A percentile compares a stretch with the other conserved stretches of the same genome.
phyloP scores from a whole-genome alignment of 768 basidiomycete species.

The Leccinum pellstonianum region DNA sequence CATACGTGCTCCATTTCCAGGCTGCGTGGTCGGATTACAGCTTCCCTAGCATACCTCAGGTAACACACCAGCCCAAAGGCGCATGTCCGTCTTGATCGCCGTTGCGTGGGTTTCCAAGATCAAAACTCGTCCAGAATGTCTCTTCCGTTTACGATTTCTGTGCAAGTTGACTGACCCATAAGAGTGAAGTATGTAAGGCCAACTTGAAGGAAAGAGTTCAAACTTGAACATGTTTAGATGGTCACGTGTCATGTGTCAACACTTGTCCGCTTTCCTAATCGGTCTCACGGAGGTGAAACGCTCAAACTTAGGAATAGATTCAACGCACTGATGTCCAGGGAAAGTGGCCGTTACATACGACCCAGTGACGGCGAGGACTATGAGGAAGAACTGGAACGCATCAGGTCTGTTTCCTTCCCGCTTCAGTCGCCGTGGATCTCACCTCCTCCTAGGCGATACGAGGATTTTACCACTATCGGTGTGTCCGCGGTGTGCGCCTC shows the following conservation, averaged over 20 bases:
- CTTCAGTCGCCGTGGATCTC: slow-evolving; percentile 10
- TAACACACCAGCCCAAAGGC: slow-evolving; percentile 13
- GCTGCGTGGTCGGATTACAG: neutral
- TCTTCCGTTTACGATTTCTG: neutral
- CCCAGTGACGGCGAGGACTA: slow-evolving; percentile 40
- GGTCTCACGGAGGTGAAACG: neutral
- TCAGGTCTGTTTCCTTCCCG: slow-evolving; percentile 43
- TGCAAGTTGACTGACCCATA: neutral
- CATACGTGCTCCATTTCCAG: slow-evolving; percentile 13
- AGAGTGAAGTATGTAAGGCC: neutral
- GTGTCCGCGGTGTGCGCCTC: slow-evolving; percentile 25
- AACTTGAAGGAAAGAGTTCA: neutral
- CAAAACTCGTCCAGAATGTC: neutral
- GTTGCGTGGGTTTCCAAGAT: slow-evolving; percentile 1
- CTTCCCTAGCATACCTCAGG: slow-evolving; percentile 1
- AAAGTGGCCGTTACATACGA: slow-evolving; percentile 25
- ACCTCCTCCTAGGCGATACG: slow-evolving; percentile 66
- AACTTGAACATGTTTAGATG: neutral
- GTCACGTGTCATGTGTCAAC: slow-evolving; percentile 27
- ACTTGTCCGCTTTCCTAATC: neutral
- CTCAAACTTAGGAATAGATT: neutral
- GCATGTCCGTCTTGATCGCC: slow-evolving; percentile 31
- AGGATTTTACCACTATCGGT: slow-evolving; percentile 96
- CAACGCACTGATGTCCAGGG: slow-evolving; percentile 21
- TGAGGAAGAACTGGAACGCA: slow-evolving; percentile 66